phyloP scores from a whole-genome alignment of 2,329 filamentous ascomycete genomes.

The Trichoderma arundinaceum region DNA sequence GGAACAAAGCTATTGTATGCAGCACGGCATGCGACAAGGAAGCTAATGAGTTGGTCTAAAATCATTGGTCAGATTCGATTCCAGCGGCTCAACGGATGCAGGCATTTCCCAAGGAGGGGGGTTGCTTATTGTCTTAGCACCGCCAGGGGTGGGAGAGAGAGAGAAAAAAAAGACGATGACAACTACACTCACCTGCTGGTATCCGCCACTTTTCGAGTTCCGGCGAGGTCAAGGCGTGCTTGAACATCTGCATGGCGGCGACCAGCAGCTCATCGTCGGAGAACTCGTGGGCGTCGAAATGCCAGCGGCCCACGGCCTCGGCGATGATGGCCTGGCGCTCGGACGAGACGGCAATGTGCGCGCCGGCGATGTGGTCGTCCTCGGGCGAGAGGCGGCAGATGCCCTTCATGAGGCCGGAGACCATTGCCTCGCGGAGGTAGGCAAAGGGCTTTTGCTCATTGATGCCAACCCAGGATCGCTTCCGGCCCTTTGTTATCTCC shows the following conservation, averaged over 20 bases:
- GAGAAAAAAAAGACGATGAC: not conserved
- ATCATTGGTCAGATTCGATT: constrained; percentile 48
- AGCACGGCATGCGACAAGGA: constrained; percentile 84
- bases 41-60: constrained; percentile 79
- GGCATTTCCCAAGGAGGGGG: constrained; percentile 15
- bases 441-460: constrained; percentile 85
- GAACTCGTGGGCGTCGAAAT: constrained; percentile 88
- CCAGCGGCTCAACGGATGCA: constrained; percentile 25
- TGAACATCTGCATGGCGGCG: constrained; percentile 84
- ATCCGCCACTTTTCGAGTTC: constrained; percentile 83
- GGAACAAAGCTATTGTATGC: constrained; percentile 97
- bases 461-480: constrained; percentile 90
- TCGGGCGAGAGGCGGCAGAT: constrained; percentile 76
- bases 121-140: constrained; percentile 27
- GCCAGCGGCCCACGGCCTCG: constrained; percentile 76
- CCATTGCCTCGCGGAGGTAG: constrained; percentile 91
- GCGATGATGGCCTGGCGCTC: constrained; percentile 71
- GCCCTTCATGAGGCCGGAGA: constrained; percentile 85
- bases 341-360: constrained; percentile 70
- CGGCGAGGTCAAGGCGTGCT: constrained; percentile 82
- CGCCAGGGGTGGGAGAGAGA: not conserved
- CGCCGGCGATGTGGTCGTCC: constrained; percentile 66
- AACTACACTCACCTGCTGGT: constrained; percentile 66
- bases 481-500: constrained; percentile 75
- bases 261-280: constrained; percentile 89